phyloP scores from a whole-genome alignment of 2,329 filamentous ascomycete species.

The Curvularia verruculosa region DNA sequence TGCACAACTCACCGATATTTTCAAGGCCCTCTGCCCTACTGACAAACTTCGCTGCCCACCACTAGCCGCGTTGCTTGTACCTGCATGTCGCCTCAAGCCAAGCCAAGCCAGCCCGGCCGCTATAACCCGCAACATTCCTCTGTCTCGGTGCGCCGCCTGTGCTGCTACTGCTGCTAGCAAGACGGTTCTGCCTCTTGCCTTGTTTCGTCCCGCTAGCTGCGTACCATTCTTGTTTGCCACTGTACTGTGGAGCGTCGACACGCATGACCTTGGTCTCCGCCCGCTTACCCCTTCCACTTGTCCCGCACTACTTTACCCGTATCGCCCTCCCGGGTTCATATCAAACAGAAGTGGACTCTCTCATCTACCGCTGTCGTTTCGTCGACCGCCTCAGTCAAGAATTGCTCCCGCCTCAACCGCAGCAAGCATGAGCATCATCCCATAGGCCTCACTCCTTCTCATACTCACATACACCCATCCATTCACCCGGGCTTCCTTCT shows the following conservation, averaged over 20 bases:
- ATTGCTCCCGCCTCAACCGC: slow-evolving; percentile 28
- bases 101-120: slow-evolving; percentile 28
- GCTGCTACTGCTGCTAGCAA: slow-evolving; percentile 27
- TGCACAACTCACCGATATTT: slow-evolving; percentile 42
- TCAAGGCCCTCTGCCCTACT: slow-evolving; percentile 28
- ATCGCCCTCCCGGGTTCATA: slow-evolving; percentile 30
- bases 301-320: slow-evolving; percentile 43
- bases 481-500: slow-evolving; percentile 20
- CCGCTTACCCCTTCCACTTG: slow-evolving; percentile 33
- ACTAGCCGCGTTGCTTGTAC: slow-evolving; percentile 31
- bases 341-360: slow-evolving; percentile 31
- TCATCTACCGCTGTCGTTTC: slow-evolving; percentile 22
- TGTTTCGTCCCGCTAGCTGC: slow-evolving; percentile 32
- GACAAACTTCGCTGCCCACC: slow-evolving; percentile 32
- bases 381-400: slow-evolving; percentile 1
- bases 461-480: slow-evolving; percentile 25
- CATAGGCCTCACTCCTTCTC: slow-evolving; percentile 30
- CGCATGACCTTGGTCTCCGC: slow-evolving; percentile 43
- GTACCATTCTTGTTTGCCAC: slow-evolving; percentile 37
- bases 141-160: slow-evolving; percentile 33
- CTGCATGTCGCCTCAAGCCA: slow-evolving; percentile 35
- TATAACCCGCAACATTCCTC: slow-evolving; percentile 37
- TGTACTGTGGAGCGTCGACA: slow-evolving; percentile 38
- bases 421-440: slow-evolving; percentile 37
- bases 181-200: slow-evolving; percentile 32